Evolutionary conservation across 2,329 filamentous ascomycete genomes (phyloP).

Genomic region (Chalaropsis thielavioides): DNA sequence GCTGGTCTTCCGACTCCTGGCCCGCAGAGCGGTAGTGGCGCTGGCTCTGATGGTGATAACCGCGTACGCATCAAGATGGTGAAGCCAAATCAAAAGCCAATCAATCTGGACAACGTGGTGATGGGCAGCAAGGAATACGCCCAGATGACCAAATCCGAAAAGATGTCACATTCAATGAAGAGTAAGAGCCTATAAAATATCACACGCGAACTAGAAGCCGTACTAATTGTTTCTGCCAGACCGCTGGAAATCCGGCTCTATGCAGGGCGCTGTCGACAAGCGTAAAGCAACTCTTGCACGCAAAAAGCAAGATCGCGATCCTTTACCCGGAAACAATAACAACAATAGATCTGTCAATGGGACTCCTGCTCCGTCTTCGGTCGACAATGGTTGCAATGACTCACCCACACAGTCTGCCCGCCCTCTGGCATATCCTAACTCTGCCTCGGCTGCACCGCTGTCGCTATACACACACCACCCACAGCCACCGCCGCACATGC

Average conservation of each 20-base stretch:
- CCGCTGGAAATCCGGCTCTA: constrained; percentile 46
- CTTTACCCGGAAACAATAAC: constrained; percentile 14
- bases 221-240: constrained; percentile 28
- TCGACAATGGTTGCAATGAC: constrained; percentile 4
- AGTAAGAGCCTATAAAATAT: constrained; percentile 29
- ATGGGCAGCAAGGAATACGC: constrained; percentile 37
- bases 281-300: constrained; percentile 44
- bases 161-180: constrained; percentile 53
- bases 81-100: constrained; percentile 16
- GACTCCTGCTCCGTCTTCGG: background rate
- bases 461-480: constrained; percentile 4
- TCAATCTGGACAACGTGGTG: constrained; percentile 16
- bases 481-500: constrained; percentile 9
- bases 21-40: background rate
- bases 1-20: background rate
- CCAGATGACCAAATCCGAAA: constrained; percentile 49
- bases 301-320: constrained; percentile 39
- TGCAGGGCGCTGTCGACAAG: constrained; percentile 46
- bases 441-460: constrained; percentile 1
- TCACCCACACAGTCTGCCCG: background rate
- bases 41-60: background rate
- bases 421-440: background rate
- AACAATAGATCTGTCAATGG: background rate
- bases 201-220: background rate
- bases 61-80: constrained; percentile 17